These are phyloP conservation scores for Balamuthia mandrillaris DNA, from an alignment of 208 protist genomes.

Conservation along the genomic window DNA sequence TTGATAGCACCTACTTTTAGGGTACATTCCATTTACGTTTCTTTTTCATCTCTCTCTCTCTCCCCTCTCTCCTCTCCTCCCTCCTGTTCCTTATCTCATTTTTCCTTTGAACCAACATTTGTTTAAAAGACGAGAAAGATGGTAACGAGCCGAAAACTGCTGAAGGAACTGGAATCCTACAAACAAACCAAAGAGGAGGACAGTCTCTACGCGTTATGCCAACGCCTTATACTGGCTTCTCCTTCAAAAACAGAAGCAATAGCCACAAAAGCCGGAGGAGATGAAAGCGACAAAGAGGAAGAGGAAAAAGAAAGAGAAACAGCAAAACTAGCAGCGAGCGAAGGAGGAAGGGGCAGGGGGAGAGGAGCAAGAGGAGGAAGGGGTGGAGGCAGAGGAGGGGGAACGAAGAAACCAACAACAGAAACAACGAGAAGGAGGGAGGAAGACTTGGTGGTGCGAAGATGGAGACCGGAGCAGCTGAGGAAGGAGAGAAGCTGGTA, in stretches of 20 bases:
- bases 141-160: too few species aligned
- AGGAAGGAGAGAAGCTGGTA: conserved; percentile 23
- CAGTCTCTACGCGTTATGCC: conserved; percentile 24
- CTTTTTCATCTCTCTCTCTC: too few species aligned
- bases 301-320: too few species aligned
- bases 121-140: too few species aligned
- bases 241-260: neutral
- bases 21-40: too few species aligned
- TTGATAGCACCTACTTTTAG: too few species aligned
- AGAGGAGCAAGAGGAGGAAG: neutral
- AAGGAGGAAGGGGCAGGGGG: neutral
- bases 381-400: neutral
- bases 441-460: neutral
- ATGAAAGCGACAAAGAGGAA: neutral
- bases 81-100: too few species aligned
- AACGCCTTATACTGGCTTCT: neutral
- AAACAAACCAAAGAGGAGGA: neutral
- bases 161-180: neutral
- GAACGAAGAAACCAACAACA: too few species aligned
- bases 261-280: neutral
- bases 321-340: neutral
- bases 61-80: too few species aligned
- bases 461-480: neutral
- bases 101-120: too few species aligned
- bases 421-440: neutral